phyloP scores from a whole-genome alignment of 2,329 filamentous ascomycete genomes.

The Pestalotiopsis sp. region DNA sequence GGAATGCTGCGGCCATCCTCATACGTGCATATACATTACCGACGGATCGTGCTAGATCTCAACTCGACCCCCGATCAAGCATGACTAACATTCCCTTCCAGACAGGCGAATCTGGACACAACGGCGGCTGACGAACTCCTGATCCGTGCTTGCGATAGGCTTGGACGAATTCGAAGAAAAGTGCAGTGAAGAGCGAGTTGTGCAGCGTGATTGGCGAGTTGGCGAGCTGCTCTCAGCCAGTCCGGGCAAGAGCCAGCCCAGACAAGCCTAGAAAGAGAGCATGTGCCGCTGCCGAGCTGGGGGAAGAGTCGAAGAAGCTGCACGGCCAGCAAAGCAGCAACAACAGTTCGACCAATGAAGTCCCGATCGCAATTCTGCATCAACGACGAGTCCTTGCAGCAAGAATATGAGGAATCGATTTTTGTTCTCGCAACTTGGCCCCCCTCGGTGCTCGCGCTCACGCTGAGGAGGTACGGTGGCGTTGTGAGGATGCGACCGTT shows the following conservation, averaged over 20 bases:
- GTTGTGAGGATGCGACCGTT: no score
- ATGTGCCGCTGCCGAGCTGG: constrained; percentile 19
- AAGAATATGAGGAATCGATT: background rate
- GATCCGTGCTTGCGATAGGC: constrained; percentile 34
- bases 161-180: constrained; percentile 23
- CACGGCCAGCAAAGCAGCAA: constrained; percentile 27
- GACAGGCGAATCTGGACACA: constrained; percentile 21
- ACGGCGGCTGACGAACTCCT: constrained; percentile 32
- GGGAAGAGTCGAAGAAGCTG: constrained; percentile 23
- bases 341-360: constrained; percentile 26
- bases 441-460: background rate
- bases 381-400: constrained; percentile 17
- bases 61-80: background rate
- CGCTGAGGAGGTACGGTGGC: background rate
- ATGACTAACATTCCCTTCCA: constrained; percentile 27
- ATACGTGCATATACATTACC: background rate
- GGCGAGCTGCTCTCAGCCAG: constrained; percentile 27
- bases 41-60: constrained; percentile 12
- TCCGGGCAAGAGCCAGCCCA: constrained; percentile 12
- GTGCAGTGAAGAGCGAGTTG: constrained; percentile 19
- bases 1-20: background rate
- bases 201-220: constrained; percentile 34
- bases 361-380: constrained; percentile 17
- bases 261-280: constrained; percentile 23
- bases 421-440: background rate